Evolutionary conservation across 768 basidiomycete species (phyloP).

Genomic region (Kwoniella dendrophila): DNA sequence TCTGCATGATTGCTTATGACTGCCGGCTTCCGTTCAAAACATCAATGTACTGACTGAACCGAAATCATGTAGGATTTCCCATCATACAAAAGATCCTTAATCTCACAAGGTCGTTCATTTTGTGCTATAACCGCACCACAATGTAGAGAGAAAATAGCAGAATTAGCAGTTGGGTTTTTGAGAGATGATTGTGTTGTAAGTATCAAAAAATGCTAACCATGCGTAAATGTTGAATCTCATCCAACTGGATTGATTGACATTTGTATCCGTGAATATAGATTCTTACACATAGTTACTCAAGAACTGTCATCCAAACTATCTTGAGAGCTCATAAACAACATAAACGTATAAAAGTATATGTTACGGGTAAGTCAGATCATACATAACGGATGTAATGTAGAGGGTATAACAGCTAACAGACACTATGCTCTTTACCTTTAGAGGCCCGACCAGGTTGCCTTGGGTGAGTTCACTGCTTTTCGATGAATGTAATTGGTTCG

Average conservation of each 20-base stretch:
- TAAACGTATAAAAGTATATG: conserved; percentile 95
- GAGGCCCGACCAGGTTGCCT: conserved; percentile 87
- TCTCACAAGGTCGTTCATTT: conserved; percentile 77
- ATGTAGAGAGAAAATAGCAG: conserved; percentile 86
- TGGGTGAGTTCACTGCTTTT: conserved; percentile 68
- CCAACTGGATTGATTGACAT: neutral
- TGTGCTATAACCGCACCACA: conserved; percentile 71
- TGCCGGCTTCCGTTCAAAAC: neutral
- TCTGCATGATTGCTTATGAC: neutral
- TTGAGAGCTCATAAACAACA: conserved; percentile 78
- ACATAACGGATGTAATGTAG: neutral
- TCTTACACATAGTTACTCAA: conserved; percentile 93
- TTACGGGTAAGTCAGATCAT: conserved; percentile 61
- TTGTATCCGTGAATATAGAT: conserved; percentile 66
- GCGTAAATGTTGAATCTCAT: neutral
- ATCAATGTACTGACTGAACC: neutral
- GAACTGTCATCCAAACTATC: conserved; percentile 91
- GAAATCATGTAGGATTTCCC: conserved; percentile 68
- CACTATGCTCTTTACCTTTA: neutral
- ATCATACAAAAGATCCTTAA: conserved; percentile 78
- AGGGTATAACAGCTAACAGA: neutral
- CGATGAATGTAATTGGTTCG: too few species aligned
- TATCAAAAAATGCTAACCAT: neutral
- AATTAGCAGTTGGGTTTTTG: conserved; percentile 85
- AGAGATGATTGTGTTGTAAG: conserved; percentile 77